Percentiles rank a stretch among this genome's conserved stretches.
These are phyloP conservation scores for Boletus subcaerulescens DNA, from an alignment of 768 basidiomycete species.

Conservation along the genomic window DNA sequence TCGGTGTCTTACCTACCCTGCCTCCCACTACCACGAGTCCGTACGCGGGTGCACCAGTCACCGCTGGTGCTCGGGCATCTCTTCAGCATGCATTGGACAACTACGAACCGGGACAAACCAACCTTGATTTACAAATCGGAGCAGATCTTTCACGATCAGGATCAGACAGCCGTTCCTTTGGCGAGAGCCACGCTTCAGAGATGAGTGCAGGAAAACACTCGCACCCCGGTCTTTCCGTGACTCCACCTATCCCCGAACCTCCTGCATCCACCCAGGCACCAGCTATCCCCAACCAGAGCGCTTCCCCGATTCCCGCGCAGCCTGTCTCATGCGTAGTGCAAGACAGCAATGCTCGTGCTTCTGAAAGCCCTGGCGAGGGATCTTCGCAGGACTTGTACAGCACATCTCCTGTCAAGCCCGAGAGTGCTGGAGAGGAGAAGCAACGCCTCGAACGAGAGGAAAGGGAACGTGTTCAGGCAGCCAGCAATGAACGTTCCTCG, in stretches of 20 bases:
- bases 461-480: slow-evolving; percentile 44
- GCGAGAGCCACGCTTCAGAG: slow-evolving; percentile 78
- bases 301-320: slow-evolving; percentile 18
- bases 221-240: slow-evolving; percentile 39
- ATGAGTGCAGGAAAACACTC: slow-evolving; percentile 38
- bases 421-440: slow-evolving; percentile 68
- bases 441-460: slow-evolving; percentile 51
- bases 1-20: slow-evolving; percentile 60
- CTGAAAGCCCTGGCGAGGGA: slow-evolving; percentile 25
- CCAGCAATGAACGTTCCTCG: slow-evolving; percentile 7
- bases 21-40: slow-evolving; percentile 57
- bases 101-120: slow-evolving; percentile 66
- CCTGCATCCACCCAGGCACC: not conserved
- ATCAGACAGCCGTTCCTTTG: slow-evolving; percentile 79
- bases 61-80: slow-evolving; percentile 67
- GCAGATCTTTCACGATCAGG: slow-evolving; percentile 64
- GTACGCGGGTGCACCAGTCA: slow-evolving; percentile 60
- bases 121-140: slow-evolving; percentile 44
- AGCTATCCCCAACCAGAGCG: slow-evolving; percentile 23
- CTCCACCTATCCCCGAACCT: slow-evolving; percentile 38
- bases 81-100: slow-evolving; percentile 78
- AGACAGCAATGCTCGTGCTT: not conserved
- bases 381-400: slow-evolving; percentile 31
- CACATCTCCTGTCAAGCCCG: slow-evolving; percentile 31
- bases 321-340: slow-evolving; percentile 30